Evolutionary conservation across 2,329 filamentous ascomycete genomes (phyloP).

Genomic region (Triangularia setosa): DNA sequence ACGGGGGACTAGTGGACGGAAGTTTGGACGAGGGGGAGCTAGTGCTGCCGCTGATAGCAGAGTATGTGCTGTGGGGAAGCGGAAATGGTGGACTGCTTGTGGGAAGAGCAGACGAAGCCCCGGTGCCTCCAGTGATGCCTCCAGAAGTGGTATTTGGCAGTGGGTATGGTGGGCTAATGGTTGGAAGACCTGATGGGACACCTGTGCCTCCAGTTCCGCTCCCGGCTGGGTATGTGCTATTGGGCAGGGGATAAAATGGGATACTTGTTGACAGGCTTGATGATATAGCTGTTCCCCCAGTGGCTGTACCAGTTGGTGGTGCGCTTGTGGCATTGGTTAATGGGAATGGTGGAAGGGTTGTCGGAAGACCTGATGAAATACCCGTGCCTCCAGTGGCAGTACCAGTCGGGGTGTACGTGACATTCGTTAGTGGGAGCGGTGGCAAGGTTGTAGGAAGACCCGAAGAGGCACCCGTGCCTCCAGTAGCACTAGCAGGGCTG

Average conservation of each 20-base stretch:
- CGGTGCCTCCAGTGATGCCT: not conserved
- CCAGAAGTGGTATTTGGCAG: slow-evolving; percentile 9
- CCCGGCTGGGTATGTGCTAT: not conserved
- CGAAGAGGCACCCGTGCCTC: not conserved
- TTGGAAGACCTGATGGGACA: not conserved
- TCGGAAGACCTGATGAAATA: not conserved
- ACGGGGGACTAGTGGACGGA: slow-evolving; percentile 1
- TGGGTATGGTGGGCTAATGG: slow-evolving; percentile 6
- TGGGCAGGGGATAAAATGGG: slow-evolving; percentile 9
- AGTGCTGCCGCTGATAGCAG: slow-evolving; percentile 6
- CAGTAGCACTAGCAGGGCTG: not conserved
- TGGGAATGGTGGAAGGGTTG: not conserved
- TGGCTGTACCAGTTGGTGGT: not conserved
- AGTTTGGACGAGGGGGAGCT: not conserved
- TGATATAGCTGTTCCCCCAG: not conserved
- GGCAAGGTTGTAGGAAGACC: not conserved
- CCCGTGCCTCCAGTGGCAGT: not conserved
- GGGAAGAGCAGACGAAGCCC: not conserved
- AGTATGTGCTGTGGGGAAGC: slow-evolving; percentile 9
- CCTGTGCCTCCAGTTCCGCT: not conserved
- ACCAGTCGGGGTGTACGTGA: not conserved
- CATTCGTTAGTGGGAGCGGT: not conserved
- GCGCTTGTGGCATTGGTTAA: not conserved
- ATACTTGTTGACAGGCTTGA: not conserved
- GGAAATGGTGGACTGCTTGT: slow-evolving; percentile 13